A percentile compares a stretch with the other conserved stretches of the same genome.
These are phyloP conservation scores for Cordia subcordata DNA, from an alignment of 257 asterid species.

Conservation along the genomic window DNA sequence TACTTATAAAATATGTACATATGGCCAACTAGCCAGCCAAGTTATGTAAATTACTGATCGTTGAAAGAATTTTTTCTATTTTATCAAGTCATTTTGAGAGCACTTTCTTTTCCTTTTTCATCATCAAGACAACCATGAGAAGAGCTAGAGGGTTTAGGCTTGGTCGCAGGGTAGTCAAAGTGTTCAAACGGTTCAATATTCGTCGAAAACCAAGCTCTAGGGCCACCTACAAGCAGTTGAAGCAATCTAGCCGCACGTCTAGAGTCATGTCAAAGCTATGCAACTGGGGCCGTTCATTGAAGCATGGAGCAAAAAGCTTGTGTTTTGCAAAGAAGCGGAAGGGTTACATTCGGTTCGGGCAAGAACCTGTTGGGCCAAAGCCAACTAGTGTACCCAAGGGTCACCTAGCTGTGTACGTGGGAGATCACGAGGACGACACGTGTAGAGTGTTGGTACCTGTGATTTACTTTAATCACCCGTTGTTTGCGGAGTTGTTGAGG, in stretches of 20 bases:
- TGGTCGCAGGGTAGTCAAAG: conserved; percentile 32
- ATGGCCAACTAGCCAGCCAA: background rate
- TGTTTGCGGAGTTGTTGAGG: conserved; percentile 46
- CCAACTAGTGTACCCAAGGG: conserved; percentile 41
- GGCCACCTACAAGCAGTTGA: conserved; percentile 13
- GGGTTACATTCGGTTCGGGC: conserved; percentile 38
- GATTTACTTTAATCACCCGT: conserved; percentile 54
- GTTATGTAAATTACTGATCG: background rate
- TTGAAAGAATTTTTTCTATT: background rate
- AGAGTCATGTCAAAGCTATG: conserved; percentile 30
- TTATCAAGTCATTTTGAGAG: conserved; percentile 5
- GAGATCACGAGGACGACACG: conserved; percentile 38
- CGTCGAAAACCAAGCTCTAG: conserved; percentile 21
- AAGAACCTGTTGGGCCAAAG: conserved; percentile 14
- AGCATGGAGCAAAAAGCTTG: conserved; percentile 17
- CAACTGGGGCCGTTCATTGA: conserved; percentile 28
- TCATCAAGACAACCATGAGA: conserved; percentile 23
- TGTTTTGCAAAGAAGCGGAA: conserved; percentile 11
- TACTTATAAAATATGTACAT: background rate
- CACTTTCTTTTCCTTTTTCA: conserved; percentile 2
- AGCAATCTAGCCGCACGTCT: conserved; percentile 4
- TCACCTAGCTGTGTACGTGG: conserved; percentile 65
- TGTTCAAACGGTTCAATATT: conserved; percentile 34
- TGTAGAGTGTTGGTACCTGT: conserved; percentile 68
- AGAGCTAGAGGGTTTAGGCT: conserved; percentile 43